Evolutionary conservation across 2,329 filamentous ascomycete genomes (phyloP), one percentile per base, ranked within the genome.

Genomic region (Xylaria sp.): DNA sequence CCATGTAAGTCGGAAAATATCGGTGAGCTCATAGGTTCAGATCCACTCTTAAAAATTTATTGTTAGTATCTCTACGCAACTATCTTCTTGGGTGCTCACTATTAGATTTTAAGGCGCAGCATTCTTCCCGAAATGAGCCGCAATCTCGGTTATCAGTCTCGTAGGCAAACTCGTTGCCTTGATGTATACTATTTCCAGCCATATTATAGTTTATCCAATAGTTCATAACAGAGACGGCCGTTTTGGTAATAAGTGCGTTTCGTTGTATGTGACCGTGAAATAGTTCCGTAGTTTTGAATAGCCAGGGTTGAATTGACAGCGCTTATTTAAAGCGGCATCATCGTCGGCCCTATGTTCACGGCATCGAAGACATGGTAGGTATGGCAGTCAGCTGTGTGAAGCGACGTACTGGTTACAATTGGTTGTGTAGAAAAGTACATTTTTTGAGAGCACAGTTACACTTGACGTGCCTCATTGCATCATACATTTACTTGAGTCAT

Each of bases 311-410:
- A 46, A 39, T 61, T 39, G 37, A 50, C 25, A 20, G 15, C 18
- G 2, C 37, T n/a, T 15, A 20, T 23, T 58, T 58, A 65, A 52
- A 65, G 63, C 34, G 34, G 34, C 46, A 15, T 55, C 54, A 52
- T 59, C n/a, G 8, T 2, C 32, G 3, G 4, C 6, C 5, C 9
- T 25, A 7, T 8, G 44, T 25, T 13, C 32, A 48, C 10, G 52
- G 4, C 18, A 23, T 54, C 52, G 23, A 55, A 44, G 37, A 23
- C 9, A 44, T 62, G 6, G 28, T 20, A 52, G 18, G 10, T 56
- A 57, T 48, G 46, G 13, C 20, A 20, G 20, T 28, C 7, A 39
- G 23, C 25, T 23, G 2, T 37, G 34, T 23, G 5, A 10, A 18
- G 32, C 12, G 46, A 39, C 28, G 18, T 2, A 13, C 39, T 18